A percentile compares a stretch with the other conserved stretches of the same genome.
phyloP scores from a whole-genome alignment of 208 protist species.

The Acanthamoeba rhysodes region DNA sequence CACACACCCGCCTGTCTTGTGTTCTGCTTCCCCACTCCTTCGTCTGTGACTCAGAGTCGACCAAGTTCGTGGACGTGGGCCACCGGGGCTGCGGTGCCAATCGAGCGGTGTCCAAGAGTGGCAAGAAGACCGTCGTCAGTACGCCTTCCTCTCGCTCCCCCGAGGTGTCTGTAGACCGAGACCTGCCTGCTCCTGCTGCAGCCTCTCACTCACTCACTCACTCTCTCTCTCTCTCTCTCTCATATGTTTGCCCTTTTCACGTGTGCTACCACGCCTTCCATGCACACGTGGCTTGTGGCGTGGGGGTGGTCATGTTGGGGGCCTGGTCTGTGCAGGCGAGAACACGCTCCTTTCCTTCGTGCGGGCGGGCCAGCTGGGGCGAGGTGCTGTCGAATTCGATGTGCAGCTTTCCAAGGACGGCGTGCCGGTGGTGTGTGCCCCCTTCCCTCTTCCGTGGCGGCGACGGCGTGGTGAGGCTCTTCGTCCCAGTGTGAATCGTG shows the following conservation, averaged over 20 bases:
- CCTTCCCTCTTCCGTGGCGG: neutral
- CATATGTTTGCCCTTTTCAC: too few relatives aligned
- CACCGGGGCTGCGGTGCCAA: slow-evolving; percentile 66
- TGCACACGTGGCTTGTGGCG: too few relatives aligned
- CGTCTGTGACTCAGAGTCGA: neutral
- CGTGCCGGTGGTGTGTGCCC: slow-evolving; percentile 19
- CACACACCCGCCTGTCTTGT: neutral
- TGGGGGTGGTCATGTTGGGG: too few relatives aligned
- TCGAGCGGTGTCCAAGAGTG: slow-evolving; percentile 20
- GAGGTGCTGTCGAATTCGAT: slow-evolving; percentile 59
- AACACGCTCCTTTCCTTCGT: slow-evolving; percentile 68
- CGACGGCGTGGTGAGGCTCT: too few relatives aligned
- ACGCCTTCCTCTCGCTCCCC: neutral
- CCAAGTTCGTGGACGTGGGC: slow-evolving; percentile 49
- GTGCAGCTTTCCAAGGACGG: slow-evolving; percentile 58
- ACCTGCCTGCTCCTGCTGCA: too few relatives aligned
- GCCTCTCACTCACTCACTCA: neutral
- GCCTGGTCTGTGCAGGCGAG: slow-evolving; percentile 4
- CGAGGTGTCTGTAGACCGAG: too few relatives aligned
- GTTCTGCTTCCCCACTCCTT: neutral
- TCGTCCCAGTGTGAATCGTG: too few relatives aligned
- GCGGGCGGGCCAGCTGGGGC: neutral
- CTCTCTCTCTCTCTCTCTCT: too few relatives aligned
- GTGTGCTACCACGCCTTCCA: too few relatives aligned
- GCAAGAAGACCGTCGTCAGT: slow-evolving; percentile 51